phyloP scores from a whole-genome alignment of 257 asterid genomes.

The Forsythia suspensa region DNA sequence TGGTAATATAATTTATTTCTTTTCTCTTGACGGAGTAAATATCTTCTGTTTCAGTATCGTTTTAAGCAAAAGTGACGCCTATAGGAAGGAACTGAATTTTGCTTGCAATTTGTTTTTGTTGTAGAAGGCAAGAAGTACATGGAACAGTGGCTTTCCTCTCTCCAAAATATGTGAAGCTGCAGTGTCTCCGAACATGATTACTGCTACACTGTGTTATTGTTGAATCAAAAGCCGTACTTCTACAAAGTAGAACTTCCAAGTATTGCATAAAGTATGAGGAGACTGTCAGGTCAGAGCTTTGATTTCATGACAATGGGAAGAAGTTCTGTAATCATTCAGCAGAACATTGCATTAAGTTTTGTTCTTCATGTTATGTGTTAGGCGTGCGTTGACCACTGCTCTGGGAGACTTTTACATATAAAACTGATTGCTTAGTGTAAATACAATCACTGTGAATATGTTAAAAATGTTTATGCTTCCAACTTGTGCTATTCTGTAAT shows the following conservation, averaged over 20 bases:
- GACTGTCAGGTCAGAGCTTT: constrained; percentile 16
- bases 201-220: constrained; percentile 7
- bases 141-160: constrained; percentile 88
- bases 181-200: constrained; percentile 13
- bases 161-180: constrained; percentile 62
- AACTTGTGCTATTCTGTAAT: constrained; percentile 16
- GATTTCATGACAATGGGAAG: not conserved
- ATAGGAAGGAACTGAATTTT: constrained; percentile 13
- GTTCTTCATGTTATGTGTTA: constrained; percentile 25
- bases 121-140: constrained; percentile 70
- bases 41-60: not conserved
- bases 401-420: constrained; percentile 18
- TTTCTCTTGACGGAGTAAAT: not conserved
- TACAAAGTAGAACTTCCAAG: constrained; percentile 10
- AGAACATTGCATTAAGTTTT: constrained; percentile 13
- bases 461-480: constrained; percentile 21
- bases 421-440: constrained; percentile 33
- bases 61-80: not conserved
- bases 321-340: not conserved
- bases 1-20: not conserved
- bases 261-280: constrained; percentile 12
- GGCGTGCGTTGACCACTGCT: constrained; percentile 19
- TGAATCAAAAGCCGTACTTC: not conserved
- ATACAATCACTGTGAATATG: constrained; percentile 30
- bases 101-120: constrained; percentile 9